Evolutionary conservation across 148 eudicot species (phyloP), one percentile per base, ranked within the genome.

Genomic region (Pouteria glomerata): DNA sequence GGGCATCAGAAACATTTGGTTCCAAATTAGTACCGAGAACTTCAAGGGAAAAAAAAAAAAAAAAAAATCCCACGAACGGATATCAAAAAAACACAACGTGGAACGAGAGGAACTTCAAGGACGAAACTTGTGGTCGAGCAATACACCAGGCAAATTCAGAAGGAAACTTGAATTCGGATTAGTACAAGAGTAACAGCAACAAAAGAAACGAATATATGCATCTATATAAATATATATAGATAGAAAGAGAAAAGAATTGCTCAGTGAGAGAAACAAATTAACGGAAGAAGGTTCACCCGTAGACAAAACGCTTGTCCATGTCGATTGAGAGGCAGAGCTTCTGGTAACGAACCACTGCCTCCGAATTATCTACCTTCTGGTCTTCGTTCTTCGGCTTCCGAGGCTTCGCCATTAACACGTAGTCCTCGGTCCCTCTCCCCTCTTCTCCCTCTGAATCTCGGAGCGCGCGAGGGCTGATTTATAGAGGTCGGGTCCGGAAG

Each of bases 301-400:
- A 85, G 57, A 94, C 83, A 59, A 86, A 93, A 47, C 88, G 89
- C 73, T 84, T 83, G 16, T 73, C 82, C 86, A 88, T 78, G 77
- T 94, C 98, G 68, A 94, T 86, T 8, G 96, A 83, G 69, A 94
- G 92, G 62, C 97, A 94, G 10, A 94, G 91, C 90, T 94, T 94
- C 84, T 94, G 98, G 66, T 91, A 94, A 67, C 82, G 88, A 71
- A 95, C 90, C 51, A 87, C 80, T 37, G 94, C 88, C 58, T 87
- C 92, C 0, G 90, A 80, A 67, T 79, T 84, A 4, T 87, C 96
- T 1, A 73, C 70, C 72, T 84, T 87, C 76, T 89, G 80, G 59
- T 73, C 91, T 50, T 94, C 98, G 47, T 72, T 85, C 73, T 90
- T 90, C 29, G 83, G 77, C 70, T 92, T 88, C 41, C 86, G 83